Percentiles rank a stretch among this genome's conserved stretches.
Evolutionary conservation across 164 flowering plant genomes (phyloP).

Genomic region (Akebia trifoliata): DNA sequence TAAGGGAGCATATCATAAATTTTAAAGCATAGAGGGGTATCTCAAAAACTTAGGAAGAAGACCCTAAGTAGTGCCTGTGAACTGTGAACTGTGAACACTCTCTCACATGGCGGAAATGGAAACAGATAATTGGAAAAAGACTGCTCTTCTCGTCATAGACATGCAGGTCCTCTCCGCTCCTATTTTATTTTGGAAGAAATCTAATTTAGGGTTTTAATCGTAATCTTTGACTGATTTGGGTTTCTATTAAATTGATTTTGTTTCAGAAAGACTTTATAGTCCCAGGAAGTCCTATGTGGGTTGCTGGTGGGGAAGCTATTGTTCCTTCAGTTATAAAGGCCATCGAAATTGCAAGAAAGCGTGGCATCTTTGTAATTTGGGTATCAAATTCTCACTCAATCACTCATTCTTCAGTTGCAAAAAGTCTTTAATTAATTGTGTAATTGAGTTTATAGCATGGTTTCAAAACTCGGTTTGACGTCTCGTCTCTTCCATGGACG

Average conservation of each 20-base stretch:
- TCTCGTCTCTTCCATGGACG: too few species aligned
- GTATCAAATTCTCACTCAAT: conserved; percentile 28
- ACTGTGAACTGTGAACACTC: too few species aligned
- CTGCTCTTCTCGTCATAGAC: conserved; percentile 77
- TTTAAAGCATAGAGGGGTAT: too few species aligned
- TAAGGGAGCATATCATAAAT: too few species aligned
- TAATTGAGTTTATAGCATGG: background rate
- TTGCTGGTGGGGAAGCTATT: conserved; percentile 60
- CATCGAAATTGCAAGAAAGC: conserved; percentile 63
- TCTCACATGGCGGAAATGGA: background rate
- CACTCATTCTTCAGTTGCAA: too few species aligned
- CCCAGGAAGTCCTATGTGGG: conserved; percentile 36
- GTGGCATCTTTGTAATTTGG: conserved; percentile 68
- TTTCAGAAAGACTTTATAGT: conserved; percentile 74
- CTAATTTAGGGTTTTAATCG: background rate
- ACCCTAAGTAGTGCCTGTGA: too few species aligned
- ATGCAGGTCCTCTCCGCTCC: conserved; percentile 59
- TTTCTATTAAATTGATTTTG: background rate
- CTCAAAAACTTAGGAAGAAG: too few species aligned
- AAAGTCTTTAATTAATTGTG: too few species aligned
- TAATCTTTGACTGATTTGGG: conserved; percentile 3
- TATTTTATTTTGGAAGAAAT: background rate
- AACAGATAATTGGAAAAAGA: conserved; percentile 38
- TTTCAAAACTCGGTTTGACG: too few species aligned
- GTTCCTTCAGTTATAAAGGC: conserved; percentile 68